Base-by-base conservation (phyloP, 345 rosid genomes). In the Lumnitzera racemosa region DNA sequence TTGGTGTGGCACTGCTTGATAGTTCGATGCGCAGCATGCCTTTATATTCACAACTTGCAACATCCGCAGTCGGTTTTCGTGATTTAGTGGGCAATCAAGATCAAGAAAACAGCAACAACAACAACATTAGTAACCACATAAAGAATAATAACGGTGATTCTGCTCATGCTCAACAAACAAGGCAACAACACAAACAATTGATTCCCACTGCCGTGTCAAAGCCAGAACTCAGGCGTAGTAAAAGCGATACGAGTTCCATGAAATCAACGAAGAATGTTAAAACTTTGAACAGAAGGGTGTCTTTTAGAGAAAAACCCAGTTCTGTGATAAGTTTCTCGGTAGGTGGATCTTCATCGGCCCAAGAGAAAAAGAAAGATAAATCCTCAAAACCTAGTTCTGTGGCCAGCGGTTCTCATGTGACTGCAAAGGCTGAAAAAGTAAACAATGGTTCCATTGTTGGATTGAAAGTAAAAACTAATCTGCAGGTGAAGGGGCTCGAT, bases 1-100 rank as follows among this genome's bases (percentile, higher is more conserved):
- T 92, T 15, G 98, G 97, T 0, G 87, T 92, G 2, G 78, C 89
- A 5, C 49, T 92, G 43, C 94, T 89, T 2, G 92, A 89, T 24
- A 84, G 97, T 53, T 82, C 98, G 23, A 83, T 77, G 96, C 71
- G 88, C 41, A 92, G 97, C 76, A 81, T 92, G 97, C 98, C 98
- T 0, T 64, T 92, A 55, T 85, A 84, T 50, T 67, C 89, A 3
- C 80, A 76, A 14, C 66, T 79, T 61, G 78, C 80, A 9, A 57
- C 89, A 0, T 92, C 98, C 5, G 89, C 94, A 4, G 83, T 84
- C 11, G 96, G 95, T 13, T 86, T 81, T 46, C 78, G 83, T 15
- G 86, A 91, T 47, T 67, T 88, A 47, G 77, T 91, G 62, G 95
- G 89, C 0, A 82, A 72, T n/a, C 78, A 73, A 8, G 88, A 36